These are phyloP conservation scores for Aegilops speltoides DNA, from an alignment of 176 grass and related monocot species.

Conservation along the genomic window DNA sequence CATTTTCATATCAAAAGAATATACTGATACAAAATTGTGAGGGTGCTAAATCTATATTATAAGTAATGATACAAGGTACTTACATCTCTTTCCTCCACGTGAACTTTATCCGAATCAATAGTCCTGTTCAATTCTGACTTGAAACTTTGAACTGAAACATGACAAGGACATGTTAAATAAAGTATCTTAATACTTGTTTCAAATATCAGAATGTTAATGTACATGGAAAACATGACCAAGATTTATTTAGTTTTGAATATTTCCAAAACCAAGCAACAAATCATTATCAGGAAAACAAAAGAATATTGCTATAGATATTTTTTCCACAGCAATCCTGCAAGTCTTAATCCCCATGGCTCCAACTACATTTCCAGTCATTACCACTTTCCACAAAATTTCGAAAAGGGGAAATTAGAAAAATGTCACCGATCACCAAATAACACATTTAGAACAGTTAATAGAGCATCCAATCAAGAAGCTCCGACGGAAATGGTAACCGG, in stretches of 20 bases:
- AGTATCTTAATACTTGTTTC: neutral
- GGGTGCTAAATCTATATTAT: neutral
- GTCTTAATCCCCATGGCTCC: neutral
- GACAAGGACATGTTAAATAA: constrained; percentile 30
- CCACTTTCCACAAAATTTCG: neutral
- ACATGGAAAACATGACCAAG: neutral
- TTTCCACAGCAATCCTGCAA: constrained; percentile 4
- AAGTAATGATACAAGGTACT: constrained; percentile 22
- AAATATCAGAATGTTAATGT: constrained; percentile 9
- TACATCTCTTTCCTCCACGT: constrained; percentile 43
- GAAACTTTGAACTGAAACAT: constrained; percentile 42
- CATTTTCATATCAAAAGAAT: constrained; percentile 10
- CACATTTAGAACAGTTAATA: neutral
- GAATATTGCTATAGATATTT: neutral
- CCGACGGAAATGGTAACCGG: neutral
- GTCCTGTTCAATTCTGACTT: constrained; percentile 31
- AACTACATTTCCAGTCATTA: constrained; percentile 3
- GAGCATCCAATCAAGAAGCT: neutral
- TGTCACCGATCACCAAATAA: neutral
- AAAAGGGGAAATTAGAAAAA: neutral
- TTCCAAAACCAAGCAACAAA: neutral
- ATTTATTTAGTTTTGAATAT: neutral
- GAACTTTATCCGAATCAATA: constrained; percentile 9
- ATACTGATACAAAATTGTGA: neutral
- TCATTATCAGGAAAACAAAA: constrained; percentile 22